Conservation (phyloP, 2,329 filamentous ascomycete genomes). For the Fusarium dimerum region DNA sequence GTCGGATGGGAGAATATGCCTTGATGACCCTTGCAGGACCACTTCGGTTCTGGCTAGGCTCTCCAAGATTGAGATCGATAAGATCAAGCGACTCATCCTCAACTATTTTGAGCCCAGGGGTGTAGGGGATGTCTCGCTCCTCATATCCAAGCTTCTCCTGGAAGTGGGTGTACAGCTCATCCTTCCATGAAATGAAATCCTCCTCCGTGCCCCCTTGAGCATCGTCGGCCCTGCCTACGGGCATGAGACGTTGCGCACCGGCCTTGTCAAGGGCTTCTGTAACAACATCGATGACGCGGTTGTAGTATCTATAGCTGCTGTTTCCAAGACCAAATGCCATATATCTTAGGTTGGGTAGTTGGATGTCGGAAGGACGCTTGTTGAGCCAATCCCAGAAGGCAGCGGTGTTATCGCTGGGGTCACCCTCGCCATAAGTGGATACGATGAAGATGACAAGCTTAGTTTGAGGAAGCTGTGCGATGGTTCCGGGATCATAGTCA, state of each 20-base stretch:
- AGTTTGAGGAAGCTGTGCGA: constrained; percentile 27
- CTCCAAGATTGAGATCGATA: constrained; percentile 25
- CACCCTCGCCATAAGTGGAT: constrained; percentile 42
- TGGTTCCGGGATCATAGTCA: constrained; percentile 46
- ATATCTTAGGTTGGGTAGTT: constrained; percentile 31
- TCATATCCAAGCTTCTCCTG: constrained; percentile 18
- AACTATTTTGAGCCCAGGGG: constrained; percentile 18
- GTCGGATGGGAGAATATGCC: constrained; percentile 20
- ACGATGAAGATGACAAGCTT: constrained; percentile 39
- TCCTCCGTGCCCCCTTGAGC: constrained; percentile 35
- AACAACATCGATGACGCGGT: constrained; percentile 36
- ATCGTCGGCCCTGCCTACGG: constrained; percentile 35
- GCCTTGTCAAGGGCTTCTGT: constrained; percentile 21
- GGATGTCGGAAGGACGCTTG: constrained; percentile 12
- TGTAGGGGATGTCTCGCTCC: constrained; percentile 23
- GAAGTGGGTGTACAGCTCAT: constrained; percentile 27
- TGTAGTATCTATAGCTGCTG: constrained; percentile 41
- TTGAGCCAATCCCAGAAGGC: constrained; percentile 33
- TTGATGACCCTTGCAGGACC: constrained; percentile 21
- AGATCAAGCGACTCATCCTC: constrained; percentile 25
- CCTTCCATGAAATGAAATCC: constrained; percentile 40
- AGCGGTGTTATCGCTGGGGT: constrained; percentile 40
- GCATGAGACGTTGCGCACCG: constrained; percentile 31
- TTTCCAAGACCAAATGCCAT: constrained; percentile 42
- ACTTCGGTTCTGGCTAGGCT: constrained; percentile 20